Percentiles rank a stretch among this genome's conserved stretches.
phyloP scores from a whole-genome alignment of 2,329 filamentous ascomycete species.

The Cladosporium sp. region DNA sequence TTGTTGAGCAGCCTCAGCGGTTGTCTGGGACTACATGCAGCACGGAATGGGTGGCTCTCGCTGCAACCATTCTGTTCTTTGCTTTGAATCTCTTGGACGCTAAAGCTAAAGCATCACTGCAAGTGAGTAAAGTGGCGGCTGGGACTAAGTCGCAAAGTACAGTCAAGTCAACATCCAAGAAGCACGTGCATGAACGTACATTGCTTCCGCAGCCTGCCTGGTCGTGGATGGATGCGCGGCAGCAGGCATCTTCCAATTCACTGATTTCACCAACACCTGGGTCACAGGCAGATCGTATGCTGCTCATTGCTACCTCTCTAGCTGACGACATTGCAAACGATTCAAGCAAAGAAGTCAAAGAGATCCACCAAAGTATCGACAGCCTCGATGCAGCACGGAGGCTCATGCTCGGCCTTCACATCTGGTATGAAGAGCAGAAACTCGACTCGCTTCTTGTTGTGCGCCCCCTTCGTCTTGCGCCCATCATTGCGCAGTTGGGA shows the following conservation, averaged over 20 bases:
- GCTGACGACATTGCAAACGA: conserved; percentile 20
- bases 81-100: conserved; percentile 25
- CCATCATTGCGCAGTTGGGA: conserved; percentile 72
- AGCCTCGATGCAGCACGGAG: conserved; percentile 14
- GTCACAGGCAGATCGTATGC: conserved; percentile 20
- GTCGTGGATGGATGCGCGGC: conserved; percentile 18
- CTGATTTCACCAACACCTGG: conserved; percentile 1
- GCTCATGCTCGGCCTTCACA: conserved; percentile 63
- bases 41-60: conserved; percentile 34
- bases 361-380: background rate
- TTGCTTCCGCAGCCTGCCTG: conserved; percentile 14
- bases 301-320: conserved; percentile 20
- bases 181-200: background rate
- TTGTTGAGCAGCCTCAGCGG: conserved; percentile 14
- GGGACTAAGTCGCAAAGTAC: conserved; percentile 11
- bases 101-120: conserved; percentile 23
- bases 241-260: background rate
- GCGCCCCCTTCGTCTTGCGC: conserved; percentile 46
- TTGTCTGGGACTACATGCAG: conserved; percentile 14
- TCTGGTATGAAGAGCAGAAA: conserved; percentile 85
- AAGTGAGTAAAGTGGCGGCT: conserved; percentile 21
- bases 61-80: conserved; percentile 35
- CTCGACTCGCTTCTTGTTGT: conserved; percentile 36
- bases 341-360: background rate
- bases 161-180: background rate